These are phyloP conservation scores for Hibiscus mutabilis DNA, from an alignment of 345 rosid genomes.

Conservation along the genomic window DNA sequence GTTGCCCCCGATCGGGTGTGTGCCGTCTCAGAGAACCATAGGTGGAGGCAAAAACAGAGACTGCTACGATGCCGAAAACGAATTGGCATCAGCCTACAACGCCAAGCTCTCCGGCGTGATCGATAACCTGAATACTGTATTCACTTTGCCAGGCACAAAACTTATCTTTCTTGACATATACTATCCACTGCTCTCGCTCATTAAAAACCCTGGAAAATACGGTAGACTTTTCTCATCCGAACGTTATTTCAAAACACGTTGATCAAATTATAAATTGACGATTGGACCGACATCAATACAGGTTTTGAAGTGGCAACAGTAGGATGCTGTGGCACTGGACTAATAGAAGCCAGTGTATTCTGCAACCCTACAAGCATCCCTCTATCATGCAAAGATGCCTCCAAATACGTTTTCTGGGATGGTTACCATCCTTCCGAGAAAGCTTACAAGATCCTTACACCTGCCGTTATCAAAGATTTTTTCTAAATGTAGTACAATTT, in stretches of 20 bases:
- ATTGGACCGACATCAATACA: conserved; percentile 6
- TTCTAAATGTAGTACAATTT: not conserved
- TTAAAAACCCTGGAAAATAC: conserved; percentile 38
- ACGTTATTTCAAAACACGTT: not conserved
- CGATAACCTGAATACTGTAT: conserved; percentile 16
- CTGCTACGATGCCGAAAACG: conserved; percentile 37
- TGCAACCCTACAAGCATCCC: conserved; percentile 30
- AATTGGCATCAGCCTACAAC: conserved; percentile 49
- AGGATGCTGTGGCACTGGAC: conserved; percentile 81
- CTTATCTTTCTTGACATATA: conserved; percentile 32
- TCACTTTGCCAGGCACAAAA: conserved; percentile 11
- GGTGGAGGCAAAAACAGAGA: conserved; percentile 45
- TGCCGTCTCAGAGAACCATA: conserved; percentile 65
- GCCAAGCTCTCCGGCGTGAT: conserved; percentile 36
- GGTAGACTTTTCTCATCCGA: conserved; percentile 25
- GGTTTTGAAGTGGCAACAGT: conserved; percentile 44
- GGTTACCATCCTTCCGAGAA: conserved; percentile 69
- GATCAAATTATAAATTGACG: no score
- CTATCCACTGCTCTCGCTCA: conserved; percentile 10
- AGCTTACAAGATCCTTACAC: conserved; percentile 24
- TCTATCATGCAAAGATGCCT: conserved; percentile 29
- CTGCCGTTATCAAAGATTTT: not conserved
- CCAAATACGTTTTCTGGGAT: conserved; percentile 66
- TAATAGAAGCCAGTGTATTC: conserved; percentile 37
- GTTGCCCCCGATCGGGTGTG: conserved; percentile 65